Evolutionary conservation across 2,329 filamentous ascomycete genomes (phyloP), one percentile per base, ranked within the genome.

Genomic region (Pseudocercospora fuligena): DNA sequence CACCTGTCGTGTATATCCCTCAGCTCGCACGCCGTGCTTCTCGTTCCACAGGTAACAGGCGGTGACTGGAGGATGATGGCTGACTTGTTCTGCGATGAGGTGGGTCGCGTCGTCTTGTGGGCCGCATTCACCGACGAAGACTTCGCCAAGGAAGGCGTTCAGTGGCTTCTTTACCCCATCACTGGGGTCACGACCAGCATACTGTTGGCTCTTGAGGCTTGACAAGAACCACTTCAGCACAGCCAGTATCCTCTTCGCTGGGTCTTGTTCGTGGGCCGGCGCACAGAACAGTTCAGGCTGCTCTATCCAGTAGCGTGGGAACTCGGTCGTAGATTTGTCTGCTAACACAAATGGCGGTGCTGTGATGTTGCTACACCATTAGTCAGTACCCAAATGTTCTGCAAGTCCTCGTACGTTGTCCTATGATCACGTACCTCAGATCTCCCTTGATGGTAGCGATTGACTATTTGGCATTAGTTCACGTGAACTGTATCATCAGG

Each of bases 161-260:
- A 85, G 72, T 0, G 84, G 83, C 69, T 85, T 86, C 75, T 84
- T 85, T 1, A 82, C 78, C 3, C 81, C 82, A 14, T 82, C 78
- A 25, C 71, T 74, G 36, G 80, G 78, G 8, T 77, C 71, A n/a
- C 80, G 76, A 3, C 82, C 81, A 2, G 80, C 80, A 65, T 84
- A 84, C 61, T 84, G 81, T 70, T 86, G 83, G 8, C 81, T 80
- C 61, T 79, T 80, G 21, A 85, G 72, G 27, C 80, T 81, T 16
- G 79, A 78, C 25, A 85, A 74, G 67, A 85, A 85, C 77, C 82
- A 84, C 69, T 84, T 83, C 16, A 85, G 74, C 0, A 85, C 81
- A 8, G 82, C 77, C 8, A 85, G 73, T 5, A 81, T 79, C 9
- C 83, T 75, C 31, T 78, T 74, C 23, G 80, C 79, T 0, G 80